These are phyloP conservation scores for Trypanosoma cruzi DNA, from an alignment of 208 protist genomes.

Conservation along the genomic window DNA sequence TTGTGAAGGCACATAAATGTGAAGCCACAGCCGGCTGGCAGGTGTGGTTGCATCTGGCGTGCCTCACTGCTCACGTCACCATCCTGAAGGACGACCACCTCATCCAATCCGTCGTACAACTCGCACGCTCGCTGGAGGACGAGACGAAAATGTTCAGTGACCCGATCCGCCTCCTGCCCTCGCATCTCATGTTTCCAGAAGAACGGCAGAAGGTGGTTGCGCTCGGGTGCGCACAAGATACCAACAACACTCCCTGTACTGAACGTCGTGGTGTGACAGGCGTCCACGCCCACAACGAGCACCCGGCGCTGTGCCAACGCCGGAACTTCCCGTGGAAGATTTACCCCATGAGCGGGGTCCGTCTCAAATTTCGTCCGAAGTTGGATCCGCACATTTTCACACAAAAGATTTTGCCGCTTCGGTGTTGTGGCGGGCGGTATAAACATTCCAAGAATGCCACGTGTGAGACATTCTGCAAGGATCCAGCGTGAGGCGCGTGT, in stretches of 20 bases:
- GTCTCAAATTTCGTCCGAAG: constrained; percentile 61
- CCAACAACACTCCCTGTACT: constrained; percentile 75
- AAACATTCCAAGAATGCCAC: constrained; percentile 64
- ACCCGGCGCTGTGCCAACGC: constrained; percentile 50
- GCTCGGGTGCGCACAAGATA: constrained; percentile 54
- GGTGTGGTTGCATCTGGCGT: constrained; percentile 51
- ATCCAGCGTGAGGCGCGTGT: constrained; percentile 75
- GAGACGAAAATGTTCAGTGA: constrained; percentile 56
- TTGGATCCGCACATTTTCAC: constrained; percentile 43
- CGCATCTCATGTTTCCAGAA: constrained; percentile 84
- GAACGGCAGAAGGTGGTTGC: constrained; percentile 63
- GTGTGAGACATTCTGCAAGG: constrained; percentile 76
- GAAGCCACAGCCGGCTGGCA: constrained; percentile 67
- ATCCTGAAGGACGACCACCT: constrained; percentile 90
- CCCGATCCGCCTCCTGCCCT: constrained; percentile 60
- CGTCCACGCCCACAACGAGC: constrained; percentile 83
- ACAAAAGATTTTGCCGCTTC: constrained; percentile 38
- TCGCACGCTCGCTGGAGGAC: constrained; percentile 36
- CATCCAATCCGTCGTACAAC: constrained; percentile 74
- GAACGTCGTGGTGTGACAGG: constrained; percentile 77
- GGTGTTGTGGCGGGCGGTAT: constrained; percentile 39
- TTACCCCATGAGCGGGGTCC: constrained; percentile 72
- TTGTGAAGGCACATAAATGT: constrained; percentile 93
- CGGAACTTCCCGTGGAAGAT: constrained; percentile 67
- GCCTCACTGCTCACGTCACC: constrained; percentile 86